Evolutionary conservation across 495 filamentous ascomycete genomes (phyloP), one percentile per base, ranked within the genome.

Genomic region (Bombardia bombarda): DNA sequence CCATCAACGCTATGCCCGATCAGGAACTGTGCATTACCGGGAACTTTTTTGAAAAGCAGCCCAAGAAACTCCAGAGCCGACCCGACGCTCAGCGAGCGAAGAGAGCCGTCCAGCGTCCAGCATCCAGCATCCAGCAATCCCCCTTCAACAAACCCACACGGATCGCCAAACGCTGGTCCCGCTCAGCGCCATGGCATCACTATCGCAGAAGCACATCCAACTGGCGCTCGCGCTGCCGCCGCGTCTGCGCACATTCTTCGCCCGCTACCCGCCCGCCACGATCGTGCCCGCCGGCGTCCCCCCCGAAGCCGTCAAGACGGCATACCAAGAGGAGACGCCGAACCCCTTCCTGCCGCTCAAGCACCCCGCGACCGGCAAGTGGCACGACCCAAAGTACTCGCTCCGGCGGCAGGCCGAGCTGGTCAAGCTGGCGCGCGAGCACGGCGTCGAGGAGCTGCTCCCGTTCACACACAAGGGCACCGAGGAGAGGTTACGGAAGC

Each of bases 361-460:
- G 62, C 78, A 86, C 65, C 78, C 80, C 31, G 62, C 66, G 4
- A 90, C 86, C 1, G 81, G 80, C 7, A 75, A 72, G 57, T 95
- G 88, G 89, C 78, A 83, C 46, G 68, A 83, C 40, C 87, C 92
- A 1, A 73, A 79, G 42, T 88, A 79, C 68, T 90, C 86, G 3
- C 72, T 94, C 41, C 77, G 93, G 32, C 75, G 83, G 26, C 92
- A 98, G 72, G 90, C 90, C 7, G 90, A 95, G 43, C 72, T 98
- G 23, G 85, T 89, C 45, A 95, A 95, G 67, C 52, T 95, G 46
- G 89, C 92, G 5, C 70, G 74, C 39, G 72, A 83, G 46, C 77
- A 92, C 57, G 82, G 85, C 21, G 83, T 97, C 3, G 86, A 95
- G 62, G 79, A 85, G 43, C 66, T 97, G 46, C 65, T 98, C 38